Evolutionary conservation across 2,329 filamentous ascomycete genomes (phyloP).

Genomic region (Emergomyces africanus): DNA sequence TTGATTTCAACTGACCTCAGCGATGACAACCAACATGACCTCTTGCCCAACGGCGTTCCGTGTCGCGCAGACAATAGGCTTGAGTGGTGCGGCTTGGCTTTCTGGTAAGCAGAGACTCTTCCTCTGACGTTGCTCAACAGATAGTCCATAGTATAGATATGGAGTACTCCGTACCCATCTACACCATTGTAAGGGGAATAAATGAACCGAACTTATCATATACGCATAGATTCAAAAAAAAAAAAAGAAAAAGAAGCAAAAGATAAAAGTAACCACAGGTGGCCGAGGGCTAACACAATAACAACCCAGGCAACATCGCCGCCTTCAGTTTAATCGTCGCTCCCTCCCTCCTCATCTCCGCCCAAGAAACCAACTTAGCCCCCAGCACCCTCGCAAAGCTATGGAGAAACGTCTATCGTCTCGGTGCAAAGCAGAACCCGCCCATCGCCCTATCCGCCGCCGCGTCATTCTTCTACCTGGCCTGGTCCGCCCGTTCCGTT

Average conservation of each 20-base stretch:
- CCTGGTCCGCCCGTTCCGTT: constrained; percentile 14
- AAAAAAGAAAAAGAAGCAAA: not conserved
- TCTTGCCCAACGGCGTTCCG: constrained; percentile 7
- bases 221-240: not conserved
- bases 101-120: constrained; percentile 13
- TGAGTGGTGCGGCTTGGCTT: constrained; percentile 20
- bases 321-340: constrained; percentile 14
- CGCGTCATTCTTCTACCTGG: constrained; percentile 36
- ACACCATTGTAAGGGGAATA: not conserved
- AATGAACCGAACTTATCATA: not conserved
- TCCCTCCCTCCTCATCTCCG: constrained; percentile 17
- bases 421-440: constrained; percentile 42
- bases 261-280: not conserved
- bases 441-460: constrained; percentile 40
- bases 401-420: constrained; percentile 25
- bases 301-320: constrained; percentile 18
- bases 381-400: constrained; percentile 18
- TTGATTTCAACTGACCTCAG: not conserved
- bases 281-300: not conserved
- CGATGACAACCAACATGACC: not conserved
- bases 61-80: constrained; percentile 17
- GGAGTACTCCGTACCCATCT: not conserved
- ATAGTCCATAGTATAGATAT: no score
- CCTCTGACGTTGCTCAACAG: not conserved
- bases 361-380: constrained; percentile 3